Base-by-base conservation (phyloP, 2,329 filamentous ascomycete genomes). In the Exophiala bonariae region DNA sequence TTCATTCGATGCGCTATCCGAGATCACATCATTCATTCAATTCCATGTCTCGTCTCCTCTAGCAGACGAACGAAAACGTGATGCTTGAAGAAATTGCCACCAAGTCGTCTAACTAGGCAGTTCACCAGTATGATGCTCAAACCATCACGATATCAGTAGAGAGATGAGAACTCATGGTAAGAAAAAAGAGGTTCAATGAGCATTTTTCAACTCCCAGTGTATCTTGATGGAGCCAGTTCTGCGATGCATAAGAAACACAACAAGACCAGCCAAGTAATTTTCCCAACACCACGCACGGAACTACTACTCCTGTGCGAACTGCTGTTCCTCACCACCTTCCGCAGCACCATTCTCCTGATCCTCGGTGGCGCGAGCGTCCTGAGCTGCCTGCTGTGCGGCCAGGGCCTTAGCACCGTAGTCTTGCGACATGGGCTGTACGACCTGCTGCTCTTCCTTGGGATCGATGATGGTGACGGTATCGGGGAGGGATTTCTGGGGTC, bases 391-490 rank as follows among this genome's bases (percentile, higher is more conserved):
- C 64, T 84, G 80, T 55, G 82, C 81, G 62, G 81, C 80, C 49
- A 82, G 66, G 59, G 83, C 82, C 88, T 99, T 99, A 64, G 92
- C 89, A 68, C 93, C 93, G 79, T 99, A 99, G 81, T 99, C 95
- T 79, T 96, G 90, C 77, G 86, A 92, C 76, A 92, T 86, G 71
- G 93, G 93, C 77, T 96, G 90, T 66, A 96, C 83, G 61, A 97
- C 86, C 66, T 86, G 84, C 73, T 91, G 83, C 85, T 99, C 93
- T 80, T 99, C 93, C 89, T 99, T 99, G 78, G 93, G 95, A 82
- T 99, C 93, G 77, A 97, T 96, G 78, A 99, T 93, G 74, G 92
- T 97, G 75, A 99, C 93, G 73, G 90, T 89, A 76, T 99, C 93
- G 64, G 93, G 93, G 61, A 99, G 89, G 63, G 90, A 85, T 85